Evolutionary conservation across 2,329 filamentous ascomycete species (phyloP), one percentile per base, ranked within the genome.

Genomic region (Shiraia bambusicola): DNA sequence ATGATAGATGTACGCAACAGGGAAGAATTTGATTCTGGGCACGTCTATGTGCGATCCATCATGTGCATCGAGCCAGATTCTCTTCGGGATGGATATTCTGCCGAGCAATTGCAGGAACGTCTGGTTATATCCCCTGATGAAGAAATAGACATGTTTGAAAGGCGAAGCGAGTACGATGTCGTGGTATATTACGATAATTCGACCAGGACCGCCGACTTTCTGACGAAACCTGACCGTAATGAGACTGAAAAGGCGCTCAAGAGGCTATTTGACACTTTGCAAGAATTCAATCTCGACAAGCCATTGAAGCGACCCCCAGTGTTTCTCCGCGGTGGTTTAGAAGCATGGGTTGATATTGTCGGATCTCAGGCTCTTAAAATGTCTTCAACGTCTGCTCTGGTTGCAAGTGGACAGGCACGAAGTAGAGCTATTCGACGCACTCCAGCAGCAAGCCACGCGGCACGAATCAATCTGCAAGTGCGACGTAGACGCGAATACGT

Each of bases 61-160:
- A 88, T 98, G 31, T 98, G 93, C 66, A 81, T 98, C 46, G 93
- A 98, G 59, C 89, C 91, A 16, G 80, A 94, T 31, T 79, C 85
- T 8, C 67, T 89, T 34, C 81, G 87, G 40, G 80, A 84, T 31
- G 84, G 81, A 24, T 76, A 82, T 54, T 85, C 82, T 12, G 82
- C 80, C 1, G 81, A 84, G 48, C 75, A 84, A 50, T 70, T 85
- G 3, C 74, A 78, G 13, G 86, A 90, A 45, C 83, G 83, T 46
- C 76, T 91, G 56, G 76, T 89, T 2, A 69, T 93, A 5, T 84
- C 82, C 0, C 85, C 87, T 0, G 73, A 82, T n/a, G 69, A 76
- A n/a, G 93, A 98, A 65, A 83, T 87, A 53, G 71, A 76, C 2
- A 74, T 88, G 24, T 95, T 95, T 57, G 82, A 81, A 41, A 79